Conservation (phyloP, 140 eudicot genomes). For the Flaveria floridana region DNA sequence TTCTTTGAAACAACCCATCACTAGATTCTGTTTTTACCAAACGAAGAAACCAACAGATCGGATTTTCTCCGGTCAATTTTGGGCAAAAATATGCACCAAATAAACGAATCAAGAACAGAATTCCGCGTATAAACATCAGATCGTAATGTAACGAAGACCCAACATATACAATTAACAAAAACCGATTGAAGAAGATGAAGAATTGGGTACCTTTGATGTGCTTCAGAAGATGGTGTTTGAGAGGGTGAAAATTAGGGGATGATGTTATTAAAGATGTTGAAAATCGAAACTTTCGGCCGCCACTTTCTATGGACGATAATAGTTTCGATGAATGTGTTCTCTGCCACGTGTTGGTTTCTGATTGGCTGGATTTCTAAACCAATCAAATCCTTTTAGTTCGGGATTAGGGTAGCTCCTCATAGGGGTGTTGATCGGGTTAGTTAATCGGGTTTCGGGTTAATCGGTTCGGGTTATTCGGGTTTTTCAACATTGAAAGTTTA, state of each 20-base stretch:
- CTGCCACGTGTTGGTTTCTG: conserved; percentile 23
- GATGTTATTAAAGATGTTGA: conserved; percentile 12
- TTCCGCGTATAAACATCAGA: neutral
- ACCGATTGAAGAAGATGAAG: conserved; percentile 20
- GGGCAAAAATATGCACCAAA: neutral
- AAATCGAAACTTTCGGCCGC: conserved; percentile 36
- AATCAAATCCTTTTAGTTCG: neutral
- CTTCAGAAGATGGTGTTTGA: conserved; percentile 30
- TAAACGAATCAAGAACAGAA: conserved; percentile 15
- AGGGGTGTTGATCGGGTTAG: no score
- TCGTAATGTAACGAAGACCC: neutral
- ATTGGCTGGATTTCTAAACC: neutral
- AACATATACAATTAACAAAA: neutral
- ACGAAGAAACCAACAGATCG: conserved; percentile 9
- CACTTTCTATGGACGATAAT: conserved; percentile 25
- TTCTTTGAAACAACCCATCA: neutral
- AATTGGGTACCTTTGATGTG: conserved; percentile 31
- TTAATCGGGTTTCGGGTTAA: no score
- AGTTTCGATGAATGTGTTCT: conserved; percentile 13
- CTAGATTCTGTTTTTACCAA: conserved; percentile 6
- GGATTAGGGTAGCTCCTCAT: neutral
- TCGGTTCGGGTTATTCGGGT: no score
- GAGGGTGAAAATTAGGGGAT: conserved; percentile 19
- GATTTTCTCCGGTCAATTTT: neutral
- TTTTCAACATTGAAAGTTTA: no score